Evolutionary conservation across 768 basidiomycete genomes (phyloP), one percentile per base, ranked within the genome.

Genomic region (Candolleomyces aberdarensis): DNA sequence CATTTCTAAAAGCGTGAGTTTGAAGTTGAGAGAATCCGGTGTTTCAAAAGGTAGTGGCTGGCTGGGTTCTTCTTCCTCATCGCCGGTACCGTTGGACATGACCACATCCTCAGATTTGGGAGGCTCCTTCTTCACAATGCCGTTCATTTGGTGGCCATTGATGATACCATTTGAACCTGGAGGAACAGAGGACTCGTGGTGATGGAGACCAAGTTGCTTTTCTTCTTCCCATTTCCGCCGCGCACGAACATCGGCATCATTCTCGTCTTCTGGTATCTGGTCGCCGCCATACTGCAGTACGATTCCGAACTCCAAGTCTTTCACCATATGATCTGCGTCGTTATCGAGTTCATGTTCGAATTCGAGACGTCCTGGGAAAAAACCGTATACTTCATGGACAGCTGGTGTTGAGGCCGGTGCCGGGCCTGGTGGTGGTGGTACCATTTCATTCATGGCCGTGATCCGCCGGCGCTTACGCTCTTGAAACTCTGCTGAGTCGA

Each of bases 291-390:
- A 96, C 36, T 86, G 83, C 20, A 84, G 78, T 62, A 93, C 93
- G n/a, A 95, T 76, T 1, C 93, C 96, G 66, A 98, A 98, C 70
- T 98, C 96, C 64, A 99, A 80, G 70, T 98, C 94, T 74, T 98
- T 98, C 64, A 98, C 89, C 2, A 93, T 75, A 67, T 96, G 89
- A 71, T 99, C 96, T 0, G 96, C 96, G 56, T 99, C 96, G 71
- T 99, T 97, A 69, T 98, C 96, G 5, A 94, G 76, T 73, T 99
- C 96, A 66, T 96, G 95, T 70, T 99, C 96, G 70, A 99, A 99
- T 73, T 99, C 96, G 40, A 99, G 81, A n/a, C 96, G 88, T 15
- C 96, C 96, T 9, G 96, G 96, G 70, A 99, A 88, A 76, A 89
- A 98, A 0, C 89, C 90, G 15, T 89, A 86, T 44, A 98, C 83